phyloP scores from a whole-genome alignment of 768 basidiomycete species.

The Lentinula aciculospora region DNA sequence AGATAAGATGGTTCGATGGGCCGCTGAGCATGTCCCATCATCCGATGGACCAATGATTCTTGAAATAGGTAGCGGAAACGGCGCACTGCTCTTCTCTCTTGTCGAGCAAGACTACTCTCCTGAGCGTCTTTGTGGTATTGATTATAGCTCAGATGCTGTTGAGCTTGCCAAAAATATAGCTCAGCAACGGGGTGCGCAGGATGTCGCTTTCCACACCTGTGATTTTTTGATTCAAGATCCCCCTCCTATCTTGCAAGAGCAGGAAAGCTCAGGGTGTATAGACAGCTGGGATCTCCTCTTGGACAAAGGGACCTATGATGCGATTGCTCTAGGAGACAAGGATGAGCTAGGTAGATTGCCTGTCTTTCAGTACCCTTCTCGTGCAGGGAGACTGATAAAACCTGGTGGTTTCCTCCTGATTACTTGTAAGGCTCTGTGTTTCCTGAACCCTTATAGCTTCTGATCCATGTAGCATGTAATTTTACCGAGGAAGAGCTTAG shows the following conservation, averaged over 20 bases:
- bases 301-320: conserved; percentile 89
- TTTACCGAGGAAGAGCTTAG: conserved; percentile 77
- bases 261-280: conserved; percentile 11
- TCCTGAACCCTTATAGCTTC: conserved; percentile 18
- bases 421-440: conserved; percentile 47
- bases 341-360: conserved; percentile 48
- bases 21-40: conserved; percentile 46
- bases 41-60: conserved; percentile 45
- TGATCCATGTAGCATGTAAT: conserved; percentile 58
- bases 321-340: conserved; percentile 67
- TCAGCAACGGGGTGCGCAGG: conserved; percentile 27
- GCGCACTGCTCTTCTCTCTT: conserved; percentile 67
- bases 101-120: conserved; percentile 52
- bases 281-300: conserved; percentile 66
- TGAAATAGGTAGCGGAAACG: conserved; percentile 81
- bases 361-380: conserved; percentile 52
- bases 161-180: conserved; percentile 58
- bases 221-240: conserved; percentile 63
- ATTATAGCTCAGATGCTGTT: conserved; percentile 73
- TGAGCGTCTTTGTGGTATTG: conserved; percentile 54
- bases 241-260: conserved; percentile 20
- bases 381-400: conserved; percentile 51
- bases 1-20: conserved; percentile 79
- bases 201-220: conserved; percentile 51
- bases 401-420: conserved; percentile 71